These are phyloP conservation scores for Fragaria nilgerrensis DNA, from an alignment of 306 rosid species.

Conservation along the genomic window DNA sequence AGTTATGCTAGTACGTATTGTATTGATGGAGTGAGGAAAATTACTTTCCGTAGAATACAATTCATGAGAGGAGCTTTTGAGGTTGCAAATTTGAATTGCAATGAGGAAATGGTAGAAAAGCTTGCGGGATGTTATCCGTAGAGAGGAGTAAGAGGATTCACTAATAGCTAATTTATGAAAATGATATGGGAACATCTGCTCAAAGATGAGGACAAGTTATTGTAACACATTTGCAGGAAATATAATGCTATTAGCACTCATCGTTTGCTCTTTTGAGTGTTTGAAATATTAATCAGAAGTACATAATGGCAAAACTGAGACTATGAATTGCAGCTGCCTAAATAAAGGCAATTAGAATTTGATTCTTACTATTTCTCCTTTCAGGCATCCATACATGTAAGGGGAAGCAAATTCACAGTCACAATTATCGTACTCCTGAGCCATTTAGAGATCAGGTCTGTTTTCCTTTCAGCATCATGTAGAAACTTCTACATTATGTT, in stretches of 20 bases:
- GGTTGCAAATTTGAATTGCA: not conserved
- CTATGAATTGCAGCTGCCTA: not conserved
- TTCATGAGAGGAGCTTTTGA: not conserved
- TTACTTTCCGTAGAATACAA: not conserved
- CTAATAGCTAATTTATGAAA: not conserved
- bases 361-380: slow-evolving; percentile 1
- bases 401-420: slow-evolving; percentile 48
- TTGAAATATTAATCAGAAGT: not conserved
- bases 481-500: not conserved
- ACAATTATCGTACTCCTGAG: slow-evolving; percentile 43
- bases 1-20: not conserved
- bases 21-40: not conserved
- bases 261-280: not conserved
- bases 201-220: not conserved
- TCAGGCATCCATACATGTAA: slow-evolving; percentile 41
- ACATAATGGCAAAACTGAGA: not conserved
- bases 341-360: not conserved
- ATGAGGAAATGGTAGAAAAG: not conserved
- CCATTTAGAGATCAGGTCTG: slow-evolving; percentile 56
- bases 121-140: not conserved
- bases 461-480: not conserved
- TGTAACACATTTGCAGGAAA: not conserved
- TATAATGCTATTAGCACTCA: not conserved
- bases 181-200: not conserved
- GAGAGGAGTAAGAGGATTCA: not conserved